A percentile compares a stretch with the other conserved stretches of the same genome.
Conservation (phyloP, 225 moss, liverwort and hornwort species). For the Pseudisothecium myosuroides region DNA sequence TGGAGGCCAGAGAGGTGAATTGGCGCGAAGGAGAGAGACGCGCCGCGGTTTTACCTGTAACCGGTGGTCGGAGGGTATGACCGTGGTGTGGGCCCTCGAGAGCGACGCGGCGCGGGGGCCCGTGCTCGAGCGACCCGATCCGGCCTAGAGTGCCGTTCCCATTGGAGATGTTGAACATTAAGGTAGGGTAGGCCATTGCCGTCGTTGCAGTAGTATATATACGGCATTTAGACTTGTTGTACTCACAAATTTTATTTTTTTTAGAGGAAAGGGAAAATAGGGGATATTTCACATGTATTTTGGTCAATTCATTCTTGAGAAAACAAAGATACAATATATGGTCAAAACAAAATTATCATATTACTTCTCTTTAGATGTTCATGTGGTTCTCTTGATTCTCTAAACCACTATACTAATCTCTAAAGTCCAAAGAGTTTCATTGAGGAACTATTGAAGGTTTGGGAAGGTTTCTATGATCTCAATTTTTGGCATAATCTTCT, state of each 20-base stretch:
- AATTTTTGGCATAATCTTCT: not conserved
- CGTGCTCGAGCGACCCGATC: not conserved
- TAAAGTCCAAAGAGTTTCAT: fast-evolving
- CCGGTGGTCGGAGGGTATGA: not conserved
- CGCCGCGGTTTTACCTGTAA: not conserved
- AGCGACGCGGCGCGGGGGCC: not conserved
- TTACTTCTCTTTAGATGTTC: fast-evolving
- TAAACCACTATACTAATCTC: fast-evolving
- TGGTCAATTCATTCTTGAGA: not conserved
- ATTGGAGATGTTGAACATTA: not conserved
- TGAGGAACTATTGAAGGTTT: fast-evolving
- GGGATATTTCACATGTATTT: not conserved
- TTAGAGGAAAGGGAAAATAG: not conserved
- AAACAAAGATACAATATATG: not conserved
- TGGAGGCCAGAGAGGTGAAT: not conserved
- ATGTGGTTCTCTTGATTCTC: fast-evolving
- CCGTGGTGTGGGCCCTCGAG: not conserved
- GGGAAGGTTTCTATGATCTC: not conserved
- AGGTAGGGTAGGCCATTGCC: not conserved
- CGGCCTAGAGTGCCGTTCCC: not conserved
- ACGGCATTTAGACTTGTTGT: too few relatives aligned
- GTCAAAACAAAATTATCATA: not conserved
- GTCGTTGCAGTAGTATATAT: not conserved
- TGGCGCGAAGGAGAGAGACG: slow-evolving; percentile 5
- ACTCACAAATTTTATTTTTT: not conserved